phyloP scores from a whole-genome alignment of 495 filamentous ascomycete species.

The Pyronema domesticum region DNA sequence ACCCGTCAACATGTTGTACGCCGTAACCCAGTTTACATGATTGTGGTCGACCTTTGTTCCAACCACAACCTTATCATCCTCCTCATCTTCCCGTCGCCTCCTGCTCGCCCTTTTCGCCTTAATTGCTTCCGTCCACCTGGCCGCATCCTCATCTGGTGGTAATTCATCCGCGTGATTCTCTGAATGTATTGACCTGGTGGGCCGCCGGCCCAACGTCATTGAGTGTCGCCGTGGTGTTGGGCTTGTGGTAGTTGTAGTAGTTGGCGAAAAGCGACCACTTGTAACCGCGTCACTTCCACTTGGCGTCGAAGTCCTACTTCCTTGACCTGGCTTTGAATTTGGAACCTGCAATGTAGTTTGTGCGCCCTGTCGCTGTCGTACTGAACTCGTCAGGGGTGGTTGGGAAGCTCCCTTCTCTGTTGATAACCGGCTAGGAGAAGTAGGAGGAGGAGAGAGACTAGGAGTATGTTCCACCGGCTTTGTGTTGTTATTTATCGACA shows the following conservation, averaged over 20 bases:
- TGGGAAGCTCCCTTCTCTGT: constrained; percentile 1
- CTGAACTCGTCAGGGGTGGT: constrained; percentile 6
- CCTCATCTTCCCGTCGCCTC: constrained; percentile 62
- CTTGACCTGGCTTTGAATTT: constrained; percentile 26
- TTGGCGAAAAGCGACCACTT: constrained; percentile 75
- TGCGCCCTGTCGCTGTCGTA: constrained; percentile 44
- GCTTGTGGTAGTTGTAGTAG: constrained; percentile 39
- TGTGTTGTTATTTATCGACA: not conserved
- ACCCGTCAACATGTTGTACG: constrained; percentile 98
- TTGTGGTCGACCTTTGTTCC: constrained; percentile 95
- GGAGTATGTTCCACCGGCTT: not conserved
- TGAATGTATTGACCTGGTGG: constrained; percentile 69
- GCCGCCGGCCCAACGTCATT: constrained; percentile 56
- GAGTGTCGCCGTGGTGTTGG: constrained; percentile 55
- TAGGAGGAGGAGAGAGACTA: not conserved
- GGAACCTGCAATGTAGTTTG: constrained; percentile 63
- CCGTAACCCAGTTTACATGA: constrained; percentile 93
- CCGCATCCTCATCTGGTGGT: constrained; percentile 72
- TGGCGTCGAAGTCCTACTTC: constrained; percentile 35
- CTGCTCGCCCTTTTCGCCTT: constrained; percentile 76
- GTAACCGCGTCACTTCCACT: constrained; percentile 45
- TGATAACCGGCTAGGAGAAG: constrained; percentile 2
- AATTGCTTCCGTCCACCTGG: constrained; percentile 81
- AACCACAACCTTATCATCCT: constrained; percentile 76
- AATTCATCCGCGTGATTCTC: constrained; percentile 69